Base-by-base conservation (phyloP, 805 yeast species). In the Lipomyces yamanashiensis region DNA sequence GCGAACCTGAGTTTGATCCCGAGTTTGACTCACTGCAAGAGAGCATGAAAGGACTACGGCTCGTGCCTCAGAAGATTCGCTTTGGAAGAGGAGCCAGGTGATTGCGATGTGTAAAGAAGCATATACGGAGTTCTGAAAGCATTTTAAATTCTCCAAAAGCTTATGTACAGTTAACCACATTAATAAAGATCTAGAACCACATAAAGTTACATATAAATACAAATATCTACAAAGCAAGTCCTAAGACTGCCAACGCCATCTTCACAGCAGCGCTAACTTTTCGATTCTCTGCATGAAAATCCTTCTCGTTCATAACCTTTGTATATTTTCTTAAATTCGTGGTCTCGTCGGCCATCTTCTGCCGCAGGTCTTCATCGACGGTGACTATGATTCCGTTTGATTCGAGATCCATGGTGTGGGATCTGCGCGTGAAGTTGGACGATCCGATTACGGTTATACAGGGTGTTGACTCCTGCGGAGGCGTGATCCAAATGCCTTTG, bases 401-500 rank as follows among this genome's bases (percentile, higher is more conserved):
- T 76, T 95, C 99, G 62, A 95, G 79, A 75, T 95, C 99, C 63
- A 88, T 83, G 2, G 88, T 82, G 72, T 93, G 93, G 0, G 98
- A 92, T 65, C 99, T 81, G 67, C 88, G 84, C 0, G 99, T 95
- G 75, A 92, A 95, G 74, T 95, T 95, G 0, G 98, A 91, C 0
- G 97, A 90, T 0, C 99, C 99, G 55, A 95, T 82, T 7, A 92
- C 85, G 0, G 97, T 90, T 12, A 90, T 77, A 19, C 87, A 81
- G 1, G 98, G 97, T 12, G 73, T 72, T 0, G 70, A 66, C 52
- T 85, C 88, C 1, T 77, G 80, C 10, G 65, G 69, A 36, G 62
- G 54, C 8, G 84, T 80, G 0, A 90, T 77, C 98, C 98, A 95
- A 4, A 93, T 78, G 0, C 99, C 99, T 74, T 95, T 95, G 13